A percentile compares a stretch with the other conserved stretches of the same genome.
Evolutionary conservation across 345 rosid species (phyloP).

Genomic region (Aethionema arabicum): DNA sequence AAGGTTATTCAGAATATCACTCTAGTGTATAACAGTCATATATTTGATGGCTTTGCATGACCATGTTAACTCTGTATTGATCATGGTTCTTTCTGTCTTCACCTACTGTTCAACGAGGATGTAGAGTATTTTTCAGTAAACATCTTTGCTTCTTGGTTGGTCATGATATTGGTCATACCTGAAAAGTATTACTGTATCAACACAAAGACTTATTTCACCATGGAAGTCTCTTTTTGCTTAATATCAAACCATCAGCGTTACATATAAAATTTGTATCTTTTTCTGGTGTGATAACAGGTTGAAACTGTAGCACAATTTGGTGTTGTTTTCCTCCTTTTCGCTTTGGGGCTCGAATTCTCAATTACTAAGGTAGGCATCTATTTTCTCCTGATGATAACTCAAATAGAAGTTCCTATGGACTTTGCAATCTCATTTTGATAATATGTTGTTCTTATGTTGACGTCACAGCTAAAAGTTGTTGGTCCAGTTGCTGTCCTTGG

Average conservation of each 20-base stretch:
- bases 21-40: conserved; percentile 11
- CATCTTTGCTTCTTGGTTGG: neutral
- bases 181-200: neutral
- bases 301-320: conserved; percentile 98
- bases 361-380: conserved; percentile 70
- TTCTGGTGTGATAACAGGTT: conserved; percentile 51
- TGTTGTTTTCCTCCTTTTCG: conserved; percentile 98
- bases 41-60: neutral
- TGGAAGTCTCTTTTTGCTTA: neutral
- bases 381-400: conserved; percentile 10
- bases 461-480: conserved; percentile 85
- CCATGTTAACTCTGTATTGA: neutral
- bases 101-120: neutral
- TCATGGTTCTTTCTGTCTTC: neutral
- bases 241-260: neutral
- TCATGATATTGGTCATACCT: neutral
- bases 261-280: conserved; percentile 9
- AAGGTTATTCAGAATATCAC: neutral
- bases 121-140: neutral
- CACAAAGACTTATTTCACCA: neutral
- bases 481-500: conserved; percentile 96
- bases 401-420: neutral
- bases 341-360: conserved; percentile 97
- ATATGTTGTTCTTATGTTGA: conserved; percentile 31
- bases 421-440: conserved; percentile 10